Evolutionary conservation across 2,329 filamentous ascomycete species (phyloP).

Genomic region (Calcarisporium arbuscula): DNA sequence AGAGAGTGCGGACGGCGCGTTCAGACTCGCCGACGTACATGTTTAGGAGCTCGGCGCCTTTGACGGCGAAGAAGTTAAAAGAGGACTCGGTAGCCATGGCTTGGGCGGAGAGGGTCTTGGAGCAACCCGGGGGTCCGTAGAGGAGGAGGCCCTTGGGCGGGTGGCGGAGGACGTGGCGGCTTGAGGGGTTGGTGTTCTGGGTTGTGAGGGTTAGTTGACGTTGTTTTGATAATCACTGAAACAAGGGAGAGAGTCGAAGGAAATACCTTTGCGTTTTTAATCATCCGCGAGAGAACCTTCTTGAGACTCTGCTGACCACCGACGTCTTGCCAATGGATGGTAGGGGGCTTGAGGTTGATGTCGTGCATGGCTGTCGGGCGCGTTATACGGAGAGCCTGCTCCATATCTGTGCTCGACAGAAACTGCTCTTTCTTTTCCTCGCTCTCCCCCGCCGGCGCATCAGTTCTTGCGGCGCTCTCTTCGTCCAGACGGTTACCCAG

Average conservation of each 20-base stretch:
- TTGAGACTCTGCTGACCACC: slow-evolving; percentile 79
- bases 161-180: slow-evolving; percentile 34
- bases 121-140: slow-evolving; percentile 90
- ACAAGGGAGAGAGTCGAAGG: background rate
- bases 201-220: slow-evolving; percentile 7
- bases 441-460: background rate
- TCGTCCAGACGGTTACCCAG: slow-evolving; percentile 18
- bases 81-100: slow-evolving; percentile 85
- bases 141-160: slow-evolving; percentile 78
- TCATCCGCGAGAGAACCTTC: slow-evolving; percentile 45
- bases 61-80: slow-evolving; percentile 91
- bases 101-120: slow-evolving; percentile 87
- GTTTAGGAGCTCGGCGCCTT: slow-evolving; percentile 86
- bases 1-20: slow-evolving; percentile 75
- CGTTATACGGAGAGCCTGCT: slow-evolving; percentile 60
- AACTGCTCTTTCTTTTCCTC: slow-evolving; percentile 18
- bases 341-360: slow-evolving; percentile 81
- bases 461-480: slow-evolving; percentile 9
- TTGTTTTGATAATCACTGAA: background rate
- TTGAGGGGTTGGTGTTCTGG: slow-evolving; percentile 23
- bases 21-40: slow-evolving; percentile 98
- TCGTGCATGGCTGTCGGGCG: slow-evolving; percentile 82
- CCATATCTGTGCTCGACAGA: slow-evolving; percentile 46
- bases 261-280: slow-evolving; percentile 34
- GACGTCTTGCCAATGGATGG: slow-evolving; percentile 80